Base-by-base conservation (phyloP, 176 grass and related monocot genomes). In the Triticum monococcum region DNA sequence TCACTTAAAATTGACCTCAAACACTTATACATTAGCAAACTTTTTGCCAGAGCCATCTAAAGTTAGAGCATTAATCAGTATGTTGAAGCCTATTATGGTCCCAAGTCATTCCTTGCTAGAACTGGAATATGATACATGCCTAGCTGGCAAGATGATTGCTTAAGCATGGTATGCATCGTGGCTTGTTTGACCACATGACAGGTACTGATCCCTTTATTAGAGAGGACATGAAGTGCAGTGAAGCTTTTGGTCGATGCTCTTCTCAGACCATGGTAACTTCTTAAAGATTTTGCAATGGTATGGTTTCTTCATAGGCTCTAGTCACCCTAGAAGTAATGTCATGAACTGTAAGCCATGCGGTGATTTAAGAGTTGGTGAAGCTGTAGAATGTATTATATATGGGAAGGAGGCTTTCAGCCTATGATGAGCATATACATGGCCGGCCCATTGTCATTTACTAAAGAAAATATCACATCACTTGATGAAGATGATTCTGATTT, bases 391-490 rank as follows among this genome's bases (percentile, higher is more conserved):
- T 50, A 26, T 84, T 93, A 17, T 86, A 87, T 80, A 86, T 93
- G 64, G 95, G 95, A 80, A 89, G 93, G 9, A 88, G 95, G 3
- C 84, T 95, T 52, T 91, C 91, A 20, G 91, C 87, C 60, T 95
- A 98, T 87, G 93, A 98, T 85, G 92, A 95, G 92, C 80, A 86
- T 97, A 11, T 93, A 95, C 76, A 93, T 91, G 4, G 92, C 92
- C 37, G 92, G 89, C 13, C 82, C 92, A 31, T 81, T 98, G 69
- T 93, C 92, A 26, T 98, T 98, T 78, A 66, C 71, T 52, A 95
- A 83, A 90, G 79, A 79, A 87, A 98, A 66, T 95, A 90, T 87
- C 83, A 88, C 28, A 88, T 98, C 4, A 36, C 71, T 84, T 46
- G 43, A 46, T 17, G 89, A 95, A 59, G 91, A 98, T 69, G 89